Evolutionary conservation across 768 basidiomycete species (phyloP).

Genomic region (Mycena albidolilacea): DNA sequence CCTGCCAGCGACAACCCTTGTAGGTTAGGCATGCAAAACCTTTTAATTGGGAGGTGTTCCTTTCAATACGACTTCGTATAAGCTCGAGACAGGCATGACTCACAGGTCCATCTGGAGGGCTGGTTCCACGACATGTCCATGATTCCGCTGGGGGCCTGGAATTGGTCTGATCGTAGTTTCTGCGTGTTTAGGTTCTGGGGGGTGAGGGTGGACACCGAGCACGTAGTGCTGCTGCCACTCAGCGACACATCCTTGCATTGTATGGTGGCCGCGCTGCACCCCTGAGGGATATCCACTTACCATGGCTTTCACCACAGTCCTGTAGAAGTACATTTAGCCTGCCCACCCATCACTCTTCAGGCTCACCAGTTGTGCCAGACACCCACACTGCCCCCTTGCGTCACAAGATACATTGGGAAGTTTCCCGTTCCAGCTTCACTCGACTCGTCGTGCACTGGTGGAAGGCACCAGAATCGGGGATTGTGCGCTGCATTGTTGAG

Average conservation of each 20-base stretch:
- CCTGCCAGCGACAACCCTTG: neutral
- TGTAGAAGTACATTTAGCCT: neutral
- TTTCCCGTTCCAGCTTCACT: neutral
- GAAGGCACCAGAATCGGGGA: slow-evolving; percentile 14
- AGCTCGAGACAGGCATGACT: neutral
- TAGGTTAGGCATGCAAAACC: neutral
- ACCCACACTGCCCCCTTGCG: neutral
- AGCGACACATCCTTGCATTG: neutral
- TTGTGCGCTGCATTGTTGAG: neutral
- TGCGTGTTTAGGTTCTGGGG: neutral
- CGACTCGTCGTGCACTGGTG: neutral
- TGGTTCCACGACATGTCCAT: neutral
- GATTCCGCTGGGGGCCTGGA: neutral
- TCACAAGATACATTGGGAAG: slow-evolving; percentile 4
- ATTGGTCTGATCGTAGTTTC: neutral
- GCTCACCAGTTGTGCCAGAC: slow-evolving; percentile 8
- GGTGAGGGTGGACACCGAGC: slow-evolving; percentile 11
- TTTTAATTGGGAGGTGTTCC: neutral
- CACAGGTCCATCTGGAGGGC: neutral
- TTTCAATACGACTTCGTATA: no score
- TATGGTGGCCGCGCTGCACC: neutral
- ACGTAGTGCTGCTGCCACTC: slow-evolving; percentile 17
- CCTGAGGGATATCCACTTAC: neutral
- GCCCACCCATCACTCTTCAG: neutral
- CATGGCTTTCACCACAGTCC: slow-evolving; percentile 6